These are phyloP conservation scores for Galerina marginata DNA, from an alignment of 768 basidiomycete genomes.

Conservation along the genomic window DNA sequence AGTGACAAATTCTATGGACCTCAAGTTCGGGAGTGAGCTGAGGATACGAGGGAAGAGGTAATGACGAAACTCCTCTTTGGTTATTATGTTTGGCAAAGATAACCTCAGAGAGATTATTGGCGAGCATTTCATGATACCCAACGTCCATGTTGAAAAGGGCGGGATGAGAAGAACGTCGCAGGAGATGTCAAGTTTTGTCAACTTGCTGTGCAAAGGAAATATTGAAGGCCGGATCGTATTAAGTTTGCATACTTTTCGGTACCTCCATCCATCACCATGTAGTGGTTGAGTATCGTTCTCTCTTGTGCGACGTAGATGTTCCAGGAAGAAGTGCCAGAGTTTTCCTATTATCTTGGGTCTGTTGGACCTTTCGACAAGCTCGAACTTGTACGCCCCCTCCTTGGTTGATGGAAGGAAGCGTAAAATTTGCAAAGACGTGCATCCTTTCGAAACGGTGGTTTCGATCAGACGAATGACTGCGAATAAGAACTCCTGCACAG, in stretches of 20 bases:
- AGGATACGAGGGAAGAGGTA: constrained; percentile 15
- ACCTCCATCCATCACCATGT: constrained; percentile 14
- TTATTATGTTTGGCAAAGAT: constrained; percentile 6
- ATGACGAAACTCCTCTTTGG: constrained; percentile 9
- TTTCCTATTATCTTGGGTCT: not conserved
- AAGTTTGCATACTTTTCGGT: constrained; percentile 4
- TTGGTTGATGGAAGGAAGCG: constrained; percentile 10
- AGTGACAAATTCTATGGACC: constrained; percentile 5
- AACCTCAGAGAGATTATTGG: constrained; percentile 12
- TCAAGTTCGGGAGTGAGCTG: constrained; percentile 6
- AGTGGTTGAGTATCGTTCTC: not conserved
- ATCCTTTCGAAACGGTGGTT: constrained; percentile 4
- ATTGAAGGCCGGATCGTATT: not conserved
- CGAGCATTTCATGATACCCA: constrained; percentile 13
- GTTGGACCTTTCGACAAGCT: not conserved
- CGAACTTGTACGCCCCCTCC: constrained; percentile 12
- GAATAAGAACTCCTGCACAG: constrained; percentile 8
- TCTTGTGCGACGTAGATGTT: not conserved
- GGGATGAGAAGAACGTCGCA: constrained; percentile 17
- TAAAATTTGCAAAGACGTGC: constrained; percentile 9
- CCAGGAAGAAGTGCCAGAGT: not conserved
- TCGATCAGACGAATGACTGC: constrained; percentile 12
- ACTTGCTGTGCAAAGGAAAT: not conserved
- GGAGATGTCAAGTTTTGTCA: constrained; percentile 13
- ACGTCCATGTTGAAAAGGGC: constrained; percentile 18